Evolutionary conservation across 768 basidiomycete genomes (phyloP), one percentile per base, ranked within the genome.

Genomic region (Lentinula raphanica): DNA sequence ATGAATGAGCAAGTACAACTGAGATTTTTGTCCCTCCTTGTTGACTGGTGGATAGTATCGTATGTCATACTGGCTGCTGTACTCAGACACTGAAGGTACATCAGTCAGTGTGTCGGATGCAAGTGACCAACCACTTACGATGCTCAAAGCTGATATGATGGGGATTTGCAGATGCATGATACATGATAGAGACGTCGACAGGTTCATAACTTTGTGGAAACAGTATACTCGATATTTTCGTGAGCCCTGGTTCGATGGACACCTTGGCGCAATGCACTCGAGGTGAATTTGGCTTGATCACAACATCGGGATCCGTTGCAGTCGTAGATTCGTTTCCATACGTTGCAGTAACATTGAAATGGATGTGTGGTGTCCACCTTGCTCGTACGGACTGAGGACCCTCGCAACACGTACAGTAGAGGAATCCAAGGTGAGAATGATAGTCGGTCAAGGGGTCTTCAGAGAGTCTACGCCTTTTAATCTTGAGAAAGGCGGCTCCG

Each of bases 81-180:
- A 50, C 21, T 50, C 49, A 21, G 49, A 50, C 32, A 50, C 49
- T 50, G 23, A 12, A 12, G n/a, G 17, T 27, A 15, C 2, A 17
- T 17, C 4, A 49, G 29, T 49, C 36, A n/a, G 42, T 3, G 42
- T 21, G 1, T 21, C 23, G 42, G n/a, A 44, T 35, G 17, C n/a
- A 32, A 19, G 7, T 35, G 6, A n/a, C n/a, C 19, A 32, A 7
- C 36, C 17, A 36, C 49, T 50, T 17, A 50, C 49, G 29, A 21
- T 50, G 49, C 9, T 50, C 49, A 12, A 50, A 50, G n/a, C 49
- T 50, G 32, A 50, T n/a, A 35, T 50, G 49, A 50, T 50, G 49
- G 36, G 49, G 49, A 11, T 50, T 50, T 21, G 49, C 49, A 35
- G 49, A 32, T 19, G 49, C 19, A 19, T 50, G 49, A 23, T 50